phyloP scores from a whole-genome alignment of 768 basidiomycete genomes.

The Mycena pura region DNA sequence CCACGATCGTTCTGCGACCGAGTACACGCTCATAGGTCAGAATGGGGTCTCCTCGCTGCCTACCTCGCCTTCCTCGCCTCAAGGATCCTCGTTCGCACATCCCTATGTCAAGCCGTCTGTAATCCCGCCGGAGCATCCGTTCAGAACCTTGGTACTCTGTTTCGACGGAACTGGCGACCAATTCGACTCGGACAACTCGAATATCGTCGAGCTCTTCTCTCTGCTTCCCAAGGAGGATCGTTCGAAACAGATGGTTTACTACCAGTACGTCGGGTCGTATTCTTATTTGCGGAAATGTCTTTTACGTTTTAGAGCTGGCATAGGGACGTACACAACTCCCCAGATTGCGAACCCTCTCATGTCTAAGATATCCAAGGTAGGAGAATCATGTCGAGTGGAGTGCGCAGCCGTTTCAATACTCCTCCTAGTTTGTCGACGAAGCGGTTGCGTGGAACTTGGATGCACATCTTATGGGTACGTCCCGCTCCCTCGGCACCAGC shows the following conservation, averaged over 20 bases:
- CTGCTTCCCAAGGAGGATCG: conserved; percentile 45
- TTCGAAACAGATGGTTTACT: conserved; percentile 48
- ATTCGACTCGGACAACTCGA: conserved; percentile 44
- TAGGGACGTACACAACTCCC: conserved; percentile 65
- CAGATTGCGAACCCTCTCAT: conserved; percentile 54
- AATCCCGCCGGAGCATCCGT: conserved; percentile 27
- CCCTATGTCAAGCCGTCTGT: not conserved
- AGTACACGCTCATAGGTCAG: conserved; percentile 2
- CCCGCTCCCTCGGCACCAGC: not conserved
- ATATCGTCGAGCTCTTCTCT: conserved; percentile 46
- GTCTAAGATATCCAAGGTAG: conserved; percentile 42
- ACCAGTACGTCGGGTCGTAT: conserved; percentile 33
- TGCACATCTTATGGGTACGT: conserved; percentile 62
- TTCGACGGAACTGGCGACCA: conserved; percentile 57
- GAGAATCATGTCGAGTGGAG: not conserved
- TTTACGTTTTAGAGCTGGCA: conserved; percentile 66
- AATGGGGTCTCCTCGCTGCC: conserved; percentile 19
- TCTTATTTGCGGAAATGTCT: not conserved
- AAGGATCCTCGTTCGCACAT: conserved; percentile 1
- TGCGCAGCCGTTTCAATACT: not conserved
- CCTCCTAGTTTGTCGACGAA: conserved; percentile 31
- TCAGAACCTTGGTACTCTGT: conserved; percentile 27
- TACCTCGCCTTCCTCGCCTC: conserved; percentile 4
- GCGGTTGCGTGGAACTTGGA: conserved; percentile 56
- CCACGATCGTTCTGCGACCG: conserved; percentile 17